phyloP scores from a whole-genome alignment of 2,329 filamentous ascomycete species.

The Botryotinia convoluta region DNA sequence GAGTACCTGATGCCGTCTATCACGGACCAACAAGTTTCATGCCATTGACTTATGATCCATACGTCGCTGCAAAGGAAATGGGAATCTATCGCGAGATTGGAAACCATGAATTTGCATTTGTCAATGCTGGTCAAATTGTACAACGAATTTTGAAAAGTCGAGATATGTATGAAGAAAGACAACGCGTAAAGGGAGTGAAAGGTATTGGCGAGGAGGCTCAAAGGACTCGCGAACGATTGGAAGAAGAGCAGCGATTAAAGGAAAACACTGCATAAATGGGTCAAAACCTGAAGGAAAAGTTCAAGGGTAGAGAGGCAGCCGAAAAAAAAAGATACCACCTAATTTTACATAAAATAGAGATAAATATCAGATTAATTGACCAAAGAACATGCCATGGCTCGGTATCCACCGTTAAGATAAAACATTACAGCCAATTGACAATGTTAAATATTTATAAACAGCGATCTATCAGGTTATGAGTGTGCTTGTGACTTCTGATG shows the following conservation, averaged over 20 bases:
- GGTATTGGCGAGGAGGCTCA: slow-evolving; percentile 69
- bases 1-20: slow-evolving; percentile 77
- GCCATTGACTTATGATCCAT: slow-evolving; percentile 69
- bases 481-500: slow-evolving; percentile 11
- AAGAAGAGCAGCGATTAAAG: slow-evolving; percentile 42
- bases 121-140: slow-evolving; percentile 92
- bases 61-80: slow-evolving; percentile 75
- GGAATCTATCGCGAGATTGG: slow-evolving; percentile 80
- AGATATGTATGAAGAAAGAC: slow-evolving; percentile 85
- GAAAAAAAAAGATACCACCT: slow-evolving; percentile 6
- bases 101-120: slow-evolving; percentile 74
- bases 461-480: slow-evolving; percentile 1
- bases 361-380: background rate
- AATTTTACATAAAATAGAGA: slow-evolving; percentile 5
- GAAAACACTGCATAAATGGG: slow-evolving; percentile 23
- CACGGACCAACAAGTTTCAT: slow-evolving; percentile 89
- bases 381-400: background rate
- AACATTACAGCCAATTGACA: background rate
- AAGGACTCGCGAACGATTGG: slow-evolving; percentile 58
- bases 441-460: background rate
- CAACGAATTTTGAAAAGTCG: slow-evolving; percentile 83
- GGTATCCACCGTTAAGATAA: background rate
- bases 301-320: background rate
- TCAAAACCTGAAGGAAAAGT: background rate
- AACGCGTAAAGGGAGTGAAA: slow-evolving; percentile 87